Percentiles rank a stretch among this genome's conserved stretches.
phyloP scores from a whole-genome alignment of 2,329 filamentous ascomycete genomes.

The Dactylellina haptotyla region DNA sequence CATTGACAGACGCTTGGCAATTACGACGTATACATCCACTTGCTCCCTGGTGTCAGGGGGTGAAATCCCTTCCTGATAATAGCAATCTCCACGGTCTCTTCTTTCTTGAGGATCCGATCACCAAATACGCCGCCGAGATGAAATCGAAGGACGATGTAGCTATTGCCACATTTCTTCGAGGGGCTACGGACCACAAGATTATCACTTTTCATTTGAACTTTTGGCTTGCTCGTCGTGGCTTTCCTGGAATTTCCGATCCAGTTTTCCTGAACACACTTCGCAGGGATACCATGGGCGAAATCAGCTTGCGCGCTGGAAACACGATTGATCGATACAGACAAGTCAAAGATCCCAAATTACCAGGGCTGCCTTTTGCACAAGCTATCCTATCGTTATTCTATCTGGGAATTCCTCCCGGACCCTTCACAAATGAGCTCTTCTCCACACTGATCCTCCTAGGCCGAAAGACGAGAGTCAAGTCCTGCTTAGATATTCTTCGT shows the following conservation, averaged over 20 bases:
- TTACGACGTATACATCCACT: background rate
- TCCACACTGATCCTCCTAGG: conserved; percentile 1
- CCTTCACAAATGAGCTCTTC: conserved; percentile 13
- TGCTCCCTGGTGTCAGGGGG: background rate
- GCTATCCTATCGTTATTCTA: conserved; percentile 42
- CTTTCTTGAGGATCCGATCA: background rate
- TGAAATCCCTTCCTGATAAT: background rate
- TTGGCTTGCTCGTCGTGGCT: conserved; percentile 2
- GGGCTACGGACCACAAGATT: background rate
- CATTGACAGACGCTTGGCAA: background rate
- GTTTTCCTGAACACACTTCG: background rate
- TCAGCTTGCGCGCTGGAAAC: conserved; percentile 1
- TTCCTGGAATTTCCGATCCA: conserved; percentile 15
- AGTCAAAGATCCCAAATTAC: background rate
- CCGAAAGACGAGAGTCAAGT: conserved; percentile 3
- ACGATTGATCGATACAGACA: background rate
- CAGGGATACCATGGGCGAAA: conserved; percentile 5
- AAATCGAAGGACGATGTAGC: conserved; percentile 1
- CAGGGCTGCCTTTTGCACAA: conserved; percentile 31
- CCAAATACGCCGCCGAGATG: conserved; percentile 6
- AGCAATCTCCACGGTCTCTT: background rate
- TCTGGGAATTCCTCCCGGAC: conserved; percentile 21
- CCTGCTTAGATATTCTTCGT: conserved; percentile 31
- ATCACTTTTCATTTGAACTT: conserved; percentile 28
- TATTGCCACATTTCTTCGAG: conserved; percentile 3